A percentile compares a stretch with the other conserved stretches of the same genome.
These are phyloP conservation scores for Phaeophleospora eucalypticola DNA, from an alignment of 2,329 filamentous ascomycete species.

Conservation along the genomic window DNA sequence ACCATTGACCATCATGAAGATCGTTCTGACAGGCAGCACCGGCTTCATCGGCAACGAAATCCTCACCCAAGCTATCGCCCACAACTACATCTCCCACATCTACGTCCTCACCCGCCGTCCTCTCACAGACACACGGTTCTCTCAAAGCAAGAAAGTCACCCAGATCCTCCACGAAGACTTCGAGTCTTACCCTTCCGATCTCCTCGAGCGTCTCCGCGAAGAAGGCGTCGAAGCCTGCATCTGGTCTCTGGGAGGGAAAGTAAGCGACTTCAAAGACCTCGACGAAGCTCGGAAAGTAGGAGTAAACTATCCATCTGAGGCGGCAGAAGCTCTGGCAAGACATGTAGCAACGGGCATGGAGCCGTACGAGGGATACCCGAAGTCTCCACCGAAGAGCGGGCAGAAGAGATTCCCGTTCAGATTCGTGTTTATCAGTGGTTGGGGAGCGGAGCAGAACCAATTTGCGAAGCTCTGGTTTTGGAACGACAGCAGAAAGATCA, in stretches of 20 bases:
- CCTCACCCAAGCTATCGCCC: constrained; percentile 48
- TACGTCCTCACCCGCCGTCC: constrained; percentile 32
- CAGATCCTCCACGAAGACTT: constrained; percentile 48
- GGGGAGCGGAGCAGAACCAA: constrained; percentile 39
- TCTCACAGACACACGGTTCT: constrained; percentile 25
- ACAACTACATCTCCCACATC: constrained; percentile 46
- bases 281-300: constrained; percentile 31
- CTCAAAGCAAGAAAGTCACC: constrained; percentile 30
- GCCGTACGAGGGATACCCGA: constrained; percentile 22
- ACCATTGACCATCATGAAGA: too few species aligned
- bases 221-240: constrained; percentile 45
- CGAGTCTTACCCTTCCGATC: constrained; percentile 45
- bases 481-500: constrained; percentile 33
- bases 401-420: constrained; percentile 36
- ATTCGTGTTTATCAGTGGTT: constrained; percentile 41
- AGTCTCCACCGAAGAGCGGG: constrained; percentile 17
- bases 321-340: constrained; percentile 32
- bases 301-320: constrained; percentile 30
- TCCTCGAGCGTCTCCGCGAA: constrained; percentile 37
- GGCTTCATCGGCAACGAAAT: constrained; percentile 55
- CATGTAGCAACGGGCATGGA: constrained; percentile 24
- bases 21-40: constrained; percentile 57
- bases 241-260: constrained; percentile 36
- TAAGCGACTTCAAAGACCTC: constrained; percentile 23
- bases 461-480: constrained; percentile 36